Base-by-base conservation (phyloP, 2,329 filamentous ascomycete genomes). In the Gnomoniopsis sp. region DNA sequence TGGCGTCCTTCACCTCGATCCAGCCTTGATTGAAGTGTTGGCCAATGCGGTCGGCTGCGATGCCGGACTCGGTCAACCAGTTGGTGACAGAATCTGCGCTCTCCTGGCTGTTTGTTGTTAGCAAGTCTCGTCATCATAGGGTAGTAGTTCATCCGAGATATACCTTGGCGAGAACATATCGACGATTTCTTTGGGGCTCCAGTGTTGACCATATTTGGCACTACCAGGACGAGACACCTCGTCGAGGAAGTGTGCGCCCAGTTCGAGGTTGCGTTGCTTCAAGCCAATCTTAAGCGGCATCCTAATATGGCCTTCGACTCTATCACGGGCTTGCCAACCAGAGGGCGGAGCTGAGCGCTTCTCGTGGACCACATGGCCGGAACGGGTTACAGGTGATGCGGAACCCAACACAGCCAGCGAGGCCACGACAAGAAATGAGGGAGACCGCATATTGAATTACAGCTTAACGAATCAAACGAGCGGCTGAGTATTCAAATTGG, bases 221-320 rank as follows among this genome's bases (percentile, higher is more conserved):
- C 56, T 59, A 17, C 53, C 52, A 1, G 59, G 56, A n/a, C 58
- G 26, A 4, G 59, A 61, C 10, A 59, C 59, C 30, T 53, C 56
- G 17, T 58, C 46, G 17, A 61, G 56, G 43, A 51, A 61, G 17
- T 30, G 30, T 6, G 60, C n/a, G 2, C 58, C 17, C 57, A 57
- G 46, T 21, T 62, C 50, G 38, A 60, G 47, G 12, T 59, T 62
- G 10, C 60, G 50, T 36, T 62, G 57, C 53, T 60, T 62, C 46
- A 62, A 49, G 10, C 60, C 59, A n/a, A 61, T 51, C 19, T 50
- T 44, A n/a, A 61, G 57, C 17, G 59, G 59, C 53, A 61, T 54
- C 26, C 49, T 55, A 34, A 58, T 48, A 26, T 55, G 48, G 34
- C 59, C 56, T 26, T 61, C 56, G 30, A 61, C 56, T 22, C 52